These are phyloP conservation scores for Beta vulgaris DNA, from an alignment of 148 eudicot genomes.

Conservation along the genomic window DNA sequence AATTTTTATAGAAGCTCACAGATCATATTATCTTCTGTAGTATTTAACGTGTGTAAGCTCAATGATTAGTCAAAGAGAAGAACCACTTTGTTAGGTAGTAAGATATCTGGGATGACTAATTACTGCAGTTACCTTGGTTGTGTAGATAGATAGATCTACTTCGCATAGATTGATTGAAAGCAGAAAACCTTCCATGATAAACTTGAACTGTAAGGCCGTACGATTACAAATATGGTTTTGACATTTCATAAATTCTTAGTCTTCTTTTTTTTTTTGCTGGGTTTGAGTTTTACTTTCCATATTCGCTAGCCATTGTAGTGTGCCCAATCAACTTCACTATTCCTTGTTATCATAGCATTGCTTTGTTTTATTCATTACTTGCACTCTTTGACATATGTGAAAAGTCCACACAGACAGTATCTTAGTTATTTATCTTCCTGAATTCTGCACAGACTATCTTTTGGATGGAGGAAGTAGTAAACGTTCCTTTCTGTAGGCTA, in stretches of 20 bases:
- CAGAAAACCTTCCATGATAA: not conserved
- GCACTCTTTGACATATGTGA: not conserved
- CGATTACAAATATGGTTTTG: not conserved
- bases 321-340: not conserved
- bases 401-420: not conserved
- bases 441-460: too few relatives aligned
- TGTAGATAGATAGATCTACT: too few relatives aligned
- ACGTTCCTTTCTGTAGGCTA: not conserved
- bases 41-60: not conserved
- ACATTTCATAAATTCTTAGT: not conserved
- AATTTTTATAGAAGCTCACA: not conserved
- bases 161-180: not conserved
- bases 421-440: too few relatives aligned
- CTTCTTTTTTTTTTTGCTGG: not conserved
- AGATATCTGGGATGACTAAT: not conserved
- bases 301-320: not conserved
- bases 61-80: not conserved
- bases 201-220: not conserved
- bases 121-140: too few relatives aligned
- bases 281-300: not conserved
- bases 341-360: not conserved
- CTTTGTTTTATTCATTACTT: not conserved
- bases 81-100: not conserved
- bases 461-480: not conserved
- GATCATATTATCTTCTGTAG: not conserved